phyloP scores from a whole-genome alignment of 2,329 filamentous ascomycete species.

The Dothistroma pini region DNA sequence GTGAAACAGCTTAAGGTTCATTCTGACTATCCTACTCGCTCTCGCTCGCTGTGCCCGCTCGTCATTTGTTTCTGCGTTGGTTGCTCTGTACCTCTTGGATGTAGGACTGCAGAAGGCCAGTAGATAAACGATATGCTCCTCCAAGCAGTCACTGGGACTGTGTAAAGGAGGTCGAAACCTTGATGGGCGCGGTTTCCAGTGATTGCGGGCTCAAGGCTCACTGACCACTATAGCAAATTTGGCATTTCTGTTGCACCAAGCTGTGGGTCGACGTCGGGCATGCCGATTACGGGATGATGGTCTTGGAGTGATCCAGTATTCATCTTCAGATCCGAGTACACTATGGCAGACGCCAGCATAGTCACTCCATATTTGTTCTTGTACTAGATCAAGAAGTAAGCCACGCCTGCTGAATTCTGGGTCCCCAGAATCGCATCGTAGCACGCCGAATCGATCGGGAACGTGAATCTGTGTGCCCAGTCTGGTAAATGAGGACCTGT shows the following conservation, averaged over 20 bases:
- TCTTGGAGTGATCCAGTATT: background rate
- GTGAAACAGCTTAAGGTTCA: too few species aligned
- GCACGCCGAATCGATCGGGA: conserved; percentile 5
- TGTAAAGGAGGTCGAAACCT: too few species aligned
- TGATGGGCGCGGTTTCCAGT: too few species aligned
- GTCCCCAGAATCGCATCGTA: conserved; percentile 4
- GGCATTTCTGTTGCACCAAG: background rate
- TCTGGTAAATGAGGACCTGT: background rate
- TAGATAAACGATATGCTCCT: too few species aligned
- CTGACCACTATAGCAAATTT: background rate
- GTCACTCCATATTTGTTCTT: background rate
- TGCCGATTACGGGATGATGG: background rate
- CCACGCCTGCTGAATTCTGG: background rate
- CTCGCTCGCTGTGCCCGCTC: too few species aligned
- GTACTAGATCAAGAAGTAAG: background rate
- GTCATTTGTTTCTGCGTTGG: too few species aligned
- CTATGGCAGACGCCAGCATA: background rate
- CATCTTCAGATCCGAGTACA: background rate
- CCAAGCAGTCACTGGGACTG: too few species aligned
- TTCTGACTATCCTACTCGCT: too few species aligned
- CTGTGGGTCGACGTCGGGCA: background rate
- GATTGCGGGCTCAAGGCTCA: background rate
- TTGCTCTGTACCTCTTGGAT: too few species aligned
- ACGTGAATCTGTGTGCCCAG: conserved; percentile 2
- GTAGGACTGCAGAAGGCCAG: too few species aligned